These are phyloP conservation scores for Lophiostoma macrostomum DNA, from an alignment of 495 filamentous ascomycete genomes.

Conservation along the genomic window DNA sequence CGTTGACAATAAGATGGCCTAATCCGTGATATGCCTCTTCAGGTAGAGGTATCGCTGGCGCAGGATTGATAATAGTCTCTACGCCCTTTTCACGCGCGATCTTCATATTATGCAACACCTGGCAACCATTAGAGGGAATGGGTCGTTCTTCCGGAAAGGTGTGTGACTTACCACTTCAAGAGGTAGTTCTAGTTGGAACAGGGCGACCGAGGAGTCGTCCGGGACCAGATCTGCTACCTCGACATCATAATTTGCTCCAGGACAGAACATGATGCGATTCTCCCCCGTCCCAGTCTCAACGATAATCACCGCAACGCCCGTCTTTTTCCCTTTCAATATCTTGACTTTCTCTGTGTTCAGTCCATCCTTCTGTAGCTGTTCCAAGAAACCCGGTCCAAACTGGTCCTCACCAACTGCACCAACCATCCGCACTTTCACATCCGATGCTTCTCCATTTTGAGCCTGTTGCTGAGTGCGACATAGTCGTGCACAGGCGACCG, in stretches of 20 bases:
- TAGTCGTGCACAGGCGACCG: constrained; percentile 70
- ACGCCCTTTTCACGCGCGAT: constrained; percentile 51
- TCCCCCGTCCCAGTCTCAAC: constrained; percentile 79
- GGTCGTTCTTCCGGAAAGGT: no score
- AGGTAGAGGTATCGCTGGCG: constrained; percentile 61
- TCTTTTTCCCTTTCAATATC: constrained; percentile 53
- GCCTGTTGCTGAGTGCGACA: constrained; percentile 49
- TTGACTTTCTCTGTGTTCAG: constrained; percentile 59
- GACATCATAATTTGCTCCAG: constrained; percentile 67
- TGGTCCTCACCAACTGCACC: constrained; percentile 75
- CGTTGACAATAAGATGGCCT: constrained; percentile 83
- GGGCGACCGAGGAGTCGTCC: constrained; percentile 16
- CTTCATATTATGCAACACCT: constrained; percentile 57
- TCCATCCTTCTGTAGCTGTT: constrained; percentile 49
- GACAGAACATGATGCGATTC: constrained; percentile 80
- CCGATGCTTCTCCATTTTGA: constrained; percentile 1
- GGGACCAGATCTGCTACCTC: constrained; percentile 48
- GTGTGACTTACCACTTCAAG: constrained; percentile 54
- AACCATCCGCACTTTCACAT: constrained; percentile 70
- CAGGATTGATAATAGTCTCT: constrained; percentile 78
- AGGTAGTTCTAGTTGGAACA: constrained; percentile 90
- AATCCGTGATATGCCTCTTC: constrained; percentile 63
- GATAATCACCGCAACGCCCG: constrained; percentile 78
- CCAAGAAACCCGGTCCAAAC: constrained; percentile 54
- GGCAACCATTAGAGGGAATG: neutral